Base-by-base conservation (phyloP, 768 basidiomycete species). In the Termitomyces sp. region DNA sequence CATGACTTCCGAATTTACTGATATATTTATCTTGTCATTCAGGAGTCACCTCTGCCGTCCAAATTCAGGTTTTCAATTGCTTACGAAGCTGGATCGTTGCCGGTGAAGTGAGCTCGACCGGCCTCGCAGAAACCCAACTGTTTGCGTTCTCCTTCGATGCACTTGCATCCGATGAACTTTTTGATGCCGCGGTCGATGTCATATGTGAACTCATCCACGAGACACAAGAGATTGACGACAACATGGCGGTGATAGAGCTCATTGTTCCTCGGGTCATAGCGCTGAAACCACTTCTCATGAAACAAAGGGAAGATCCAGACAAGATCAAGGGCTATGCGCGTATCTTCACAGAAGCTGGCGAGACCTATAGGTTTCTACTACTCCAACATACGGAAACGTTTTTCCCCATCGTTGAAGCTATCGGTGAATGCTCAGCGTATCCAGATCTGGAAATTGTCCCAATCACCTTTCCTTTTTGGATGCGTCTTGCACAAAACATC, bases 391-490 rank as follows among this genome's bases (percentile, higher is more conserved):
- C 90, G 7, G 89, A 94, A 57, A 88, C 90, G 0, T 97, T 98
- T 72, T 91, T 93, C 70, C 94, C 96, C 0, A 85, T 99, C 60
- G 92, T 99, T 20, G 89, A 96, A 63, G 95, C 94, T 22, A 95
- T 99, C 61, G 89, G 89, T 9, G 83, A 89, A 64, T 98, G 96
- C 66, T 89, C 97, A 13, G 91, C 91, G 2, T 96, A 91, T 72
- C 81, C 82, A 15, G 94, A 98, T 67, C 86, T 98, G 54, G 97
- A 98, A 66, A 90, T 98, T 64, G 95, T 97, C 27, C 91, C 89
- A 4, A 95, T 98, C 70, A 98, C 97, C 11, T 98, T 98, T 76
- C 86, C 89, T 27, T 98, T 99, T 78, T 99, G 97, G 97, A 94
- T 93, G 85, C 87, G 90, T 16, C 86, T 99, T 33, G 89, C 94